Evolutionary conservation across 2,329 filamentous ascomycete genomes (phyloP), one percentile per base, ranked within the genome.

Genomic region (Colletotrichum echinochloae): DNA sequence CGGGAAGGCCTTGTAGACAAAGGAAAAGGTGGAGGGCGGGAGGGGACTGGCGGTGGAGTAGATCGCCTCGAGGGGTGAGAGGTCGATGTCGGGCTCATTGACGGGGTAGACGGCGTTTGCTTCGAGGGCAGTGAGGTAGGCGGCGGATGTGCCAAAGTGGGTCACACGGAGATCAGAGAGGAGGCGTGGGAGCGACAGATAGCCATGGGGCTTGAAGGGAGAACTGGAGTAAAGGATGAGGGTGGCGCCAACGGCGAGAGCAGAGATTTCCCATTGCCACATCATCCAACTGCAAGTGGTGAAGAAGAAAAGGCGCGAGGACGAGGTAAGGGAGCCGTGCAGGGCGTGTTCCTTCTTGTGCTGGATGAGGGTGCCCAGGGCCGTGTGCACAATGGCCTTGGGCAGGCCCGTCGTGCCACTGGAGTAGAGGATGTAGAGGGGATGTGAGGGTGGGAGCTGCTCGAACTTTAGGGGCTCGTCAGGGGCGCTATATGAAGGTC

Each of bases 251-350:
- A 90, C 91, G 12, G 95, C 93, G 5, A 98, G 89, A 7, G 91
- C 94, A 1, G 94, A 95, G 26, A 98, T 88, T 49, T 95, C 91
- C 95, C 95, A 98, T 79, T 98, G 95, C 94, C 95, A 98, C 95
- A 98, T 98, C 95, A 99, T 98, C 96, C 95, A 98, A 0, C 94
- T 97, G 14, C 92, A 94, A 4, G 95, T 98, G 1, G 94, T 97
- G 83, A 95, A 98, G 83, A 98, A 98, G 80, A 98, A 93, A 77
- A 98, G 86, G 26, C 91, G 88, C 51, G 94, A 93, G 2, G 85
- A 83, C 0, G 91, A 87, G 11, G 87, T 86, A 73, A 99, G 90
- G 28, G 94, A 94, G 79, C 92, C 93, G 78, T 98, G 95, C 3
- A 98, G 85, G 56, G 92, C 87, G 78, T 97, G 95, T 79, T 98